Percentiles rank a stretch among this genome's conserved stretches.
These are phyloP conservation scores for Powellomyces hirtus DNA, from an alignment of 192 early-diverging fungal genomes.

Conservation along the genomic window DNA sequence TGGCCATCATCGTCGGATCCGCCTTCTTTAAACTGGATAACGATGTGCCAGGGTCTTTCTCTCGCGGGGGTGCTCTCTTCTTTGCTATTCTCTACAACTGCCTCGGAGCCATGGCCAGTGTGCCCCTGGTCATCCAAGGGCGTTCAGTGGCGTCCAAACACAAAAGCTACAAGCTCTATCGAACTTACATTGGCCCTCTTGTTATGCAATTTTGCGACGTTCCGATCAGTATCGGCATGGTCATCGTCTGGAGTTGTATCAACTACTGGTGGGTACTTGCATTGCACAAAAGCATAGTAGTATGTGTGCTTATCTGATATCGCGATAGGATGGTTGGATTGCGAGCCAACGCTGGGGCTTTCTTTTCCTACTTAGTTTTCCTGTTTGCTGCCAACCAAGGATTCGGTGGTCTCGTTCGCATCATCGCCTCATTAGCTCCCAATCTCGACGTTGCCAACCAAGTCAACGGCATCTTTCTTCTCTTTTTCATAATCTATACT, in stretches of 20 bases:
- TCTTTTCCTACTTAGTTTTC: constrained; percentile 55
- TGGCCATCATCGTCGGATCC: constrained; percentile 63
- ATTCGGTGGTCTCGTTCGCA: constrained; percentile 61
- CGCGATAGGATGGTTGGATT: constrained; percentile 58
- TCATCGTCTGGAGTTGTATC: constrained; percentile 53
- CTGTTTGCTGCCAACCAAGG: constrained; percentile 53
- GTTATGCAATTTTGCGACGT: constrained; percentile 56
- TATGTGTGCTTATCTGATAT: too few relatives aligned
- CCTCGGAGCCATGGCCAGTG: constrained; percentile 65
- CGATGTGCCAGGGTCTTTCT: constrained; percentile 64
- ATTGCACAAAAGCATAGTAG: too few relatives aligned
- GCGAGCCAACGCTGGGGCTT: constrained; percentile 45
- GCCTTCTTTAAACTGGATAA: constrained; percentile 64
- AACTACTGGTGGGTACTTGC: constrained; percentile 52
- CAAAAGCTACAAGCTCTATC: constrained; percentile 67
- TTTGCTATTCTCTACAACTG: constrained; percentile 63
- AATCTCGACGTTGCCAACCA: constrained; percentile 54
- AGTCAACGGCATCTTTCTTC: constrained; percentile 49
- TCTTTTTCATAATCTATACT: constrained; percentile 53
- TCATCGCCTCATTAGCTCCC: constrained; percentile 51
- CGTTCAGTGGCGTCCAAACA: constrained; percentile 78
- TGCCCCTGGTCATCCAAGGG: constrained; percentile 68
- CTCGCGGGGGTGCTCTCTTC: constrained; percentile 78
- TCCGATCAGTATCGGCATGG: constrained; percentile 44
- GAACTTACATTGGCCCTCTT: constrained; percentile 56